These are phyloP conservation scores for Eucalyptus regnans DNA, from an alignment of 345 rosid genomes.

Conservation along the genomic window DNA sequence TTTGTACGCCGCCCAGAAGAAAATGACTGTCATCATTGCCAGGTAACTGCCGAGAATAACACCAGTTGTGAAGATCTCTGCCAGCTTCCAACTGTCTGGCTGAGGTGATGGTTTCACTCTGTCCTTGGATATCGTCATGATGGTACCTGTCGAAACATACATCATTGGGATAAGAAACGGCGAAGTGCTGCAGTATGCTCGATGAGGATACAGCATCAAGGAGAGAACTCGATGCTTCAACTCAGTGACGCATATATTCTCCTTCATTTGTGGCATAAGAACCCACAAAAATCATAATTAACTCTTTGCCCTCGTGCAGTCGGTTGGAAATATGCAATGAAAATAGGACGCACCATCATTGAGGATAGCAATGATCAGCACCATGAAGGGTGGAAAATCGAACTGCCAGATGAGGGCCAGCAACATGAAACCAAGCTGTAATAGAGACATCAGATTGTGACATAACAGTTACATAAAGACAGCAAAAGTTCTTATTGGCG, in stretches of 20 bases:
- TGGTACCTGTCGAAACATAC: not conserved
- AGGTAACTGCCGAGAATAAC: not conserved
- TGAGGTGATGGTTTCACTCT: not conserved
- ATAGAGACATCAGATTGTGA: not conserved
- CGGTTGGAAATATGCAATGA: not conserved
- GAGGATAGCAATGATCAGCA: slow-evolving; percentile 48
- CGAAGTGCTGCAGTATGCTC: not conserved
- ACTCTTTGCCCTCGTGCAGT: not conserved
- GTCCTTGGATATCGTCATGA: not conserved
- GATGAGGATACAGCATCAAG: not conserved
- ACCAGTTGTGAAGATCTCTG: not conserved
- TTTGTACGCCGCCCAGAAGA: not conserved
- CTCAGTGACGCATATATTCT: not conserved
- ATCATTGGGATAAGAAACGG: not conserved
- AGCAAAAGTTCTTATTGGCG: not conserved
- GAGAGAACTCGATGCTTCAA: not conserved
- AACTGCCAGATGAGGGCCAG: slow-evolving; percentile 61
- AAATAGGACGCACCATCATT: not conserved
- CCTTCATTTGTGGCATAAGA: not conserved
- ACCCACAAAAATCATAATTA: not conserved
- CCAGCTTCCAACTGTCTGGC: not conserved
- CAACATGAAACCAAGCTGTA: slow-evolving; percentile 55
- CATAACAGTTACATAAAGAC: not conserved
- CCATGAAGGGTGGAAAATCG: slow-evolving; percentile 67
- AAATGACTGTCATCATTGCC: not conserved